A percentile compares a stretch with the other conserved stretches of the same genome.
Evolutionary conservation across 2,329 filamentous ascomycete genomes (phyloP).

Genomic region (Hypoxylon sp.): DNA sequence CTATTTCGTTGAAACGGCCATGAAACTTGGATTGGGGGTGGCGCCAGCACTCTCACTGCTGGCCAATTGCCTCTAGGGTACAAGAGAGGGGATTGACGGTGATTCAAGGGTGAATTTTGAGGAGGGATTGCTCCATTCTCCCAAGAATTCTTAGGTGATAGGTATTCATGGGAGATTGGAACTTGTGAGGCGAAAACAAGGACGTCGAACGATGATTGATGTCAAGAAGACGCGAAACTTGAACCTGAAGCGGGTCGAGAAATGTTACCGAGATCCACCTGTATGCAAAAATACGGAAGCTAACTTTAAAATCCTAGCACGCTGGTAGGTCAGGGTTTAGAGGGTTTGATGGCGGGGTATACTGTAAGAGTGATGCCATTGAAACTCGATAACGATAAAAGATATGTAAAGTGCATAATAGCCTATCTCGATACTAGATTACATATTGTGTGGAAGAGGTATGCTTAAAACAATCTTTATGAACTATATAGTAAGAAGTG

Average conservation of each 20-base stretch:
- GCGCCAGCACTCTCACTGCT: neutral
- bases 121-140: neutral
- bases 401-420: neutral
- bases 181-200: neutral
- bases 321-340: neutral
- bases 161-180: neutral
- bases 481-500: no score
- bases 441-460: no score
- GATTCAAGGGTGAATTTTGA: neutral
- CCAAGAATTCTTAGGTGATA: neutral
- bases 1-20: neutral
- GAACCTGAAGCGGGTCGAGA: neutral
- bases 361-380: neutral
- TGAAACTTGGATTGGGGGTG: neutral
- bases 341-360: neutral
- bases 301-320: neutral
- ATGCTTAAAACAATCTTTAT: no score
- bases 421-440: no score
- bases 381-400: neutral
- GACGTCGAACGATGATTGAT: neutral
- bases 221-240: neutral
- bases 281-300: neutral
- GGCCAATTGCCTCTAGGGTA: neutral
- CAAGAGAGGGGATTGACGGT: neutral
- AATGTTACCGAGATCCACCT: neutral